These are phyloP conservation scores for Grosmannia serpens DNA, from an alignment of 2,329 filamentous ascomycete genomes.

Conservation along the genomic window DNA sequence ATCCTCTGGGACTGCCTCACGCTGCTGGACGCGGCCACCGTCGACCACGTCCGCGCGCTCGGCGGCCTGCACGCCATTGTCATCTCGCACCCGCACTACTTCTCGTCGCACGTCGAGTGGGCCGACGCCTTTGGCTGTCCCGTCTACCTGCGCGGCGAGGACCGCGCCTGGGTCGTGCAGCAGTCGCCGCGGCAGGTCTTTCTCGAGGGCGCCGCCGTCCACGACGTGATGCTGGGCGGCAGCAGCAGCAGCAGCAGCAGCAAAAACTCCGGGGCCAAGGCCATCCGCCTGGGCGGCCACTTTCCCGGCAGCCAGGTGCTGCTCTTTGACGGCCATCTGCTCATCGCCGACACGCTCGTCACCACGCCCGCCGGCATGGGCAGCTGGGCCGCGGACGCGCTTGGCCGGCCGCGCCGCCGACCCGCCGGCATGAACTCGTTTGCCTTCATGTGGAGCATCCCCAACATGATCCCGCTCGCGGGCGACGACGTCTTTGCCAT, in stretches of 20 bases:
- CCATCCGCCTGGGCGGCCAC: slow-evolving; percentile 65
- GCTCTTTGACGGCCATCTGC: slow-evolving; percentile 48
- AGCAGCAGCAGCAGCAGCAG: background rate
- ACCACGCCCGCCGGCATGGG: slow-evolving; percentile 50
- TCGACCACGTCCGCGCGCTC: slow-evolving; percentile 40
- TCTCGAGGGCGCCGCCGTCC: slow-evolving; percentile 26
- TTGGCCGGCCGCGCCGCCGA: slow-evolving; percentile 22
- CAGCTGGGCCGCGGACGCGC: slow-evolving; percentile 33
- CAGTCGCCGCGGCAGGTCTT: slow-evolving; percentile 32
- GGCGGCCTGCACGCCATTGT: slow-evolving; percentile 62
- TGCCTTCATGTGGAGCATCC: slow-evolving; percentile 67
- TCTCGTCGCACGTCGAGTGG: slow-evolving; percentile 67
- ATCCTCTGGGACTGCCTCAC: slow-evolving; percentile 72
- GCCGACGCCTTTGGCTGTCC: slow-evolving; percentile 55
- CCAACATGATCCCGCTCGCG: slow-evolving; percentile 61
- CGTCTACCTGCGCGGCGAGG: slow-evolving; percentile 56
- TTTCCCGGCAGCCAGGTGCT: slow-evolving; percentile 65
- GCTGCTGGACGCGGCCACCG: slow-evolving; percentile 53
- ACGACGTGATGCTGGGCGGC: slow-evolving; percentile 22
- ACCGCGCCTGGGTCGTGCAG: slow-evolving; percentile 50
- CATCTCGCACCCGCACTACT: slow-evolving; percentile 76
- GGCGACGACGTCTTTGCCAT: slow-evolving; percentile 54
- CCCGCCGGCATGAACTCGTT: slow-evolving; percentile 41
- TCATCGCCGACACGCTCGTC: slow-evolving; percentile 68
- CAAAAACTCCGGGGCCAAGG: slow-evolving; percentile 30